Evolutionary conservation across 305 asterid species (phyloP), one percentile per base, ranked within the genome.

Genomic region (Fraxinus velutina): DNA sequence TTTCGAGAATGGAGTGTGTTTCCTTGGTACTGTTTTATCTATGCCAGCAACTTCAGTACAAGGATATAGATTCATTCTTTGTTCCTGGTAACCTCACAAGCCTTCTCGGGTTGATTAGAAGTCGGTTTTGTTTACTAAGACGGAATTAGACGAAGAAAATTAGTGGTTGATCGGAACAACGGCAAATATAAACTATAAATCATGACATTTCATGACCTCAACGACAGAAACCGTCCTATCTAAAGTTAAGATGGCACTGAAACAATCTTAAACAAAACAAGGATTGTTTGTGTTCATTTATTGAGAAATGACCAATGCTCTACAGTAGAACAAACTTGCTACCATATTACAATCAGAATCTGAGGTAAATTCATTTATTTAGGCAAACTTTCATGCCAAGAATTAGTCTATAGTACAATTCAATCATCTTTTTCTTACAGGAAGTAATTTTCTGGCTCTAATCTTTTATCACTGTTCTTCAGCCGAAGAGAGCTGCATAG

Each of bases 401-500:
- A 64, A 17, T 36, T 55, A 17, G 6, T 13, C 55, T 29, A 64
- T 85, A 75, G 75, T 84, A 85, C 86, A 85, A 34, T 77, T 75
- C 77, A 78, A 83, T 6, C 75, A 79, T 4, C 19, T 32, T 79
- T 81, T 60, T 21, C 32, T 22, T 60, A 8, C 33, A 22, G 3
- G 22, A 21, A 60, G 10, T 7, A 60, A 21, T 60, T 60, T 60
- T 21, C 1, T 60, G 70, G 13, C 6, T 52, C 8, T 21, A 8
- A 78, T 75, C 52, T 37, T 36, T 81, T 81, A 82, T 80, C 72
- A 52, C 47, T 79, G 32, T 71, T 64, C 30, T 29, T 85, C 81
- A 88, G 44, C 79, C 44, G 33, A 92, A 78, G 34, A 94, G 92
- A 15, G 92, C 84, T 2, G 90, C 83, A 32, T 94, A 93, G 77